These are phyloP conservation scores for Aspergillus sclerotioniger DNA, from an alignment of 495 filamentous ascomycete genomes.

Conservation along the genomic window DNA sequence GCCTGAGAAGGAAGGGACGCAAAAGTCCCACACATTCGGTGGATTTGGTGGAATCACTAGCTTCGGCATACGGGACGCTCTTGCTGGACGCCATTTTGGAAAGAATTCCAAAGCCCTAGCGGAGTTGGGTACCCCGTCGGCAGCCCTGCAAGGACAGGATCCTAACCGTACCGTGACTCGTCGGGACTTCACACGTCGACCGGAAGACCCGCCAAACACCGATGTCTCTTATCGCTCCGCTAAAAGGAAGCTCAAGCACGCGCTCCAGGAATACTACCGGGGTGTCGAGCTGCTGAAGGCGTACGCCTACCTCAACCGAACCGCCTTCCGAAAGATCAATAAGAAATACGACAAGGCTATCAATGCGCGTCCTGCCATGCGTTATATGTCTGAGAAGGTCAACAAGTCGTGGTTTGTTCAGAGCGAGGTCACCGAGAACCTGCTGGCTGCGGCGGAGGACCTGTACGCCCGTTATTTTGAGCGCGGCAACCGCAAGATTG, in stretches of 20 bases:
- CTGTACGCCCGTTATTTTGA: conserved; percentile 93
- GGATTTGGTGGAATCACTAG: conserved; percentile 27
- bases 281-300: conserved; percentile 88
- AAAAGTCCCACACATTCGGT: conserved; percentile 23
- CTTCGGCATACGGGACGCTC: conserved; percentile 25
- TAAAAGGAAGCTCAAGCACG: conserved; percentile 86
- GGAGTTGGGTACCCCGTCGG: conserved; percentile 46
- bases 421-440: conserved; percentile 73
- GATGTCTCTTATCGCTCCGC: conserved; percentile 78
- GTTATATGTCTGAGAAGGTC: conserved; percentile 90
- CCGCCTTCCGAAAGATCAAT: conserved; percentile 94
- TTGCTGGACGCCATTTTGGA: conserved; percentile 45
- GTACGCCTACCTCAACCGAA: conserved; percentile 83
- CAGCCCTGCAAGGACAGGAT: conserved; percentile 29
- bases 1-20: conserved; percentile 22
- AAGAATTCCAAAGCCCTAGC: conserved; percentile 57
- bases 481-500: conserved; percentile 84
- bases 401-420: conserved; percentile 88
- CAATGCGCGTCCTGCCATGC: conserved; percentile 68
- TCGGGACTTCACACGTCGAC: conserved; percentile 67
- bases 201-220: conserved; percentile 37
- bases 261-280: conserved; percentile 88
- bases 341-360: conserved; percentile 97
- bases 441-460: conserved; percentile 78
- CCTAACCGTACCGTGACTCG: conserved; percentile 27